Conservation (phyloP, 2,329 filamentous ascomycete species). For the Botrytis galanthina region DNA sequence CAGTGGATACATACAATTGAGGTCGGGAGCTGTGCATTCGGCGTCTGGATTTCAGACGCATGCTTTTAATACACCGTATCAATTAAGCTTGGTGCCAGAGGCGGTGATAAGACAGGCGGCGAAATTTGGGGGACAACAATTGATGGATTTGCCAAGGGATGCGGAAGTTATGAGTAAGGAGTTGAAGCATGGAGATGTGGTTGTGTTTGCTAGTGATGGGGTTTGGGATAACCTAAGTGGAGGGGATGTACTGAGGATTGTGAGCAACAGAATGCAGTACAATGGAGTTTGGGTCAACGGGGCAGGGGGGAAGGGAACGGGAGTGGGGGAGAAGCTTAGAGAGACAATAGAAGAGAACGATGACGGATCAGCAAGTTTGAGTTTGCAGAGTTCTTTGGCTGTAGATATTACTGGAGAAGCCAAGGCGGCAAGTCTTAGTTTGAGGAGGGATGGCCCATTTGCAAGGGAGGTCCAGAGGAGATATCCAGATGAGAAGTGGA, state of each 20-base stretch:
- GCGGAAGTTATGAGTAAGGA: conserved; percentile 74
- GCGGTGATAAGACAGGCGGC: conserved; percentile 75
- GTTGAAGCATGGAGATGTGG: conserved; percentile 84
- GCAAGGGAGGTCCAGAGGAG: conserved; percentile 89
- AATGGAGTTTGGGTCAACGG: conserved; percentile 71
- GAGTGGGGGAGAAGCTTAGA: conserved; percentile 59
- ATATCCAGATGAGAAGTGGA: conserved; percentile 82
- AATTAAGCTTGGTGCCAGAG: conserved; percentile 83
- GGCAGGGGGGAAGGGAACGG: conserved; percentile 54
- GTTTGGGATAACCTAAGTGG: conserved; percentile 95
- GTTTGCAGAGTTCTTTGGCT: conserved; percentile 74
- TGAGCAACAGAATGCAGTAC: conserved; percentile 72
- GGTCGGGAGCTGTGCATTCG: conserved; percentile 79
- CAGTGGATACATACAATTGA: conserved; percentile 86
- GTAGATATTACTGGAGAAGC: conserved; percentile 77
- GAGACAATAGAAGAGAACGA: conserved; percentile 51
- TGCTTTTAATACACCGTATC: conserved; percentile 96
- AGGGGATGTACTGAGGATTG: conserved; percentile 80
- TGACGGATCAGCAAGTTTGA: conserved; percentile 40
- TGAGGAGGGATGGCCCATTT: conserved; percentile 83
- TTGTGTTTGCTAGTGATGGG: conserved; percentile 93
- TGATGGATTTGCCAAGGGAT: conserved; percentile 81
- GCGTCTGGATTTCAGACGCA: conserved; percentile 88
- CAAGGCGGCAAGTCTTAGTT: conserved; percentile 79
- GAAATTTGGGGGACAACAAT: conserved; percentile 76